A percentile compares a stretch with the other conserved stretches of the same genome.
phyloP scores from a whole-genome alignment of 2,329 filamentous ascomycete genomes.

The Aspergillaceae sp. region DNA sequence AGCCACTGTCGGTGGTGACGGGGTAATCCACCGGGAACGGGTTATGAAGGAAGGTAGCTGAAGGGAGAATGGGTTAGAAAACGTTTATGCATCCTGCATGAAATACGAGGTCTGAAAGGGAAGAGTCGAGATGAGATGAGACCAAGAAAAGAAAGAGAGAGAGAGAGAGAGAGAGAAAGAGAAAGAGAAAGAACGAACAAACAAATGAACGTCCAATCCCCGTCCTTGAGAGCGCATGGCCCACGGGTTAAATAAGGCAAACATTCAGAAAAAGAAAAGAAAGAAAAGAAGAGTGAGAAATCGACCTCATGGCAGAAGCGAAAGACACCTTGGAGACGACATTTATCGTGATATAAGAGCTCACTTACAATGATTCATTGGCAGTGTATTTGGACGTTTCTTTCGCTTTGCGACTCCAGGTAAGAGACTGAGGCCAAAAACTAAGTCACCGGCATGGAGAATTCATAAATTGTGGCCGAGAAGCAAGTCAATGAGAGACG shows the following conservation, averaged over 20 bases:
- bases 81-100: no score
- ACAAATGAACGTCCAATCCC: conserved; percentile 4
- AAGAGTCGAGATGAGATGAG: no score
- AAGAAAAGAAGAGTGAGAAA: not conserved
- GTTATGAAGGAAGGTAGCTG: conserved; percentile 28
- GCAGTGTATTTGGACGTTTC: not conserved
- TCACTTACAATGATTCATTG: not conserved
- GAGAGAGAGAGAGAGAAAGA: conserved; percentile 1
- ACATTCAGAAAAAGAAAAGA: conserved; percentile 6
- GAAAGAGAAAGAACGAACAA: conserved; percentile 5
- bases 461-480: no score
- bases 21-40: conserved; percentile 32
- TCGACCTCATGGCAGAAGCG: conserved; percentile 1
- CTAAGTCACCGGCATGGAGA: no score
- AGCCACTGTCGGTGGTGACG: conserved; percentile 33
- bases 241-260: not conserved
- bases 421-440: not conserved
- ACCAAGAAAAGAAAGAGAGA: not conserved
- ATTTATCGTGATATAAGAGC: not conserved
- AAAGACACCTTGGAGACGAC: not conserved
- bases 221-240: conserved; percentile 12
- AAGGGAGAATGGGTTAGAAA: not conserved
- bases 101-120: not conserved
- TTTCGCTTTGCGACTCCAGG: not conserved
- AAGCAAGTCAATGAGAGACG: no score